phyloP scores from a whole-genome alignment of 2,329 filamentous ascomycete species.

The Phoma sp. region DNA sequence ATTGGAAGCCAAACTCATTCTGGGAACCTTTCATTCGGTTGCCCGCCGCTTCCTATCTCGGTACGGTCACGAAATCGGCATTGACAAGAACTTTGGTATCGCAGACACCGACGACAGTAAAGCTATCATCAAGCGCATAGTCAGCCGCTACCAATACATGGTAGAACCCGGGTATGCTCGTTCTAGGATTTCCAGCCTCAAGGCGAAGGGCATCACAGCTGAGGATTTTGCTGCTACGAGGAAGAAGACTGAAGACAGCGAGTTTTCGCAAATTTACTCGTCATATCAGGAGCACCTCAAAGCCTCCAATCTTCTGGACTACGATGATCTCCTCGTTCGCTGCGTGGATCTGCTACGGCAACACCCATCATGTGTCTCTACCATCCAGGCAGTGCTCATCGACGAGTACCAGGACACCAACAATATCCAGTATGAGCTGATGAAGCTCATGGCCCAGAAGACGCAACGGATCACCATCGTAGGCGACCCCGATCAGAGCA shows the following conservation, averaged over 20 bases:
- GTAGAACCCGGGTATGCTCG: conserved; percentile 76
- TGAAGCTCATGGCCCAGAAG: conserved; percentile 81
- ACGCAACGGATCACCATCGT: conserved; percentile 87
- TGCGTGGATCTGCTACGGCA: conserved; percentile 79
- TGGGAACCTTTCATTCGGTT: conserved; percentile 96
- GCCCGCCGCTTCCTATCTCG: conserved; percentile 81
- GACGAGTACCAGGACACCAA: conserved; percentile 99
- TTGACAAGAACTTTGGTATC: conserved; percentile 86
- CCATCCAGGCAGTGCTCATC: conserved; percentile 89
- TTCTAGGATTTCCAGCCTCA: conserved; percentile 73
- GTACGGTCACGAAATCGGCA: conserved; percentile 84
- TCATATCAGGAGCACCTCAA: conserved; percentile 81
- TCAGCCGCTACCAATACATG: conserved; percentile 73
- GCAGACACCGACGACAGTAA: conserved; percentile 83
- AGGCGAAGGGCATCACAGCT: conserved; percentile 62
- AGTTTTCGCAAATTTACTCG: conserved; percentile 71
- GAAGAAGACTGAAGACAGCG: conserved; percentile 63
- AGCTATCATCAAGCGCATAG: conserved; percentile 81
- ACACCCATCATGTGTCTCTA: conserved; percentile 82
- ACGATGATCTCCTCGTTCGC: conserved; percentile 87
- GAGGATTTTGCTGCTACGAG: conserved; percentile 52
- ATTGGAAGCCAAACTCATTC: conserved; percentile 75
- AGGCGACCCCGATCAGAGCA: conserved; percentile 96
- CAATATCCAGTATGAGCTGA: conserved; percentile 90
- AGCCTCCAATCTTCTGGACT: conserved; percentile 85